These are phyloP conservation scores for Ormosia emarginata DNA, from an alignment of 306 rosid genomes.

Conservation along the genomic window DNA sequence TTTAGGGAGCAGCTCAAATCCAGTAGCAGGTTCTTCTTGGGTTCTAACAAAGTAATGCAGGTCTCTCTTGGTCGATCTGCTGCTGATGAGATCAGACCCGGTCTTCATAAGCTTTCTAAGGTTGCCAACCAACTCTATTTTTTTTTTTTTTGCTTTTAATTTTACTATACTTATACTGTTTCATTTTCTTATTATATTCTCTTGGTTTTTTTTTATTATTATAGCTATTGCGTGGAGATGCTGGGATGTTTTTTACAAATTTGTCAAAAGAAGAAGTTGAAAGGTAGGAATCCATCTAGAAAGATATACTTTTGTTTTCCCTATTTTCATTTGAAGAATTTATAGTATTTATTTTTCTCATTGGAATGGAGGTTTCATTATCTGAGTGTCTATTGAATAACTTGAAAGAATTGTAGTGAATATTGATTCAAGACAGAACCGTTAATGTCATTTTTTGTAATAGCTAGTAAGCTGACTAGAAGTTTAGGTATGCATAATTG, in stretches of 20 bases:
- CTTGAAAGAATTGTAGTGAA: neutral
- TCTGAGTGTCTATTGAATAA: neutral
- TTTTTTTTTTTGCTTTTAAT: neutral
- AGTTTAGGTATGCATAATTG: neutral
- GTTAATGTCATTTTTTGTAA: neutral
- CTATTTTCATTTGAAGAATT: neutral
- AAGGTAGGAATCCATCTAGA: slow-evolving; percentile 39
- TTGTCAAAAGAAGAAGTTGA: slow-evolving; percentile 78
- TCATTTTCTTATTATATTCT: neutral
- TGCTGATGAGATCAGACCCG: slow-evolving; percentile 61
- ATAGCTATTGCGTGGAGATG: slow-evolving; percentile 80
- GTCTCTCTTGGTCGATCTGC: slow-evolving; percentile 74
- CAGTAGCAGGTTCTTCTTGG: slow-evolving; percentile 81
- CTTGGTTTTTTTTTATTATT: neutral
- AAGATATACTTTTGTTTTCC: neutral
- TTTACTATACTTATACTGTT: neutral
- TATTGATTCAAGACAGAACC: neutral
- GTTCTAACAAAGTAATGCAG: slow-evolving; percentile 97
- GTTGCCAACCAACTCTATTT: slow-evolving; percentile 23
- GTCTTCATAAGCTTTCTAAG: slow-evolving; percentile 75
- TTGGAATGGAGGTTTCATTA: neutral
- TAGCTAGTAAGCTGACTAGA: neutral
- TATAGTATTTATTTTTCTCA: neutral
- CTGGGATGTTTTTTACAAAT: slow-evolving; percentile 79
- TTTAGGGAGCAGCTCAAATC: slow-evolving; percentile 76